phyloP scores from a whole-genome alignment of 2,329 filamentous ascomycete species.

The Venturiaceae sp. region DNA sequence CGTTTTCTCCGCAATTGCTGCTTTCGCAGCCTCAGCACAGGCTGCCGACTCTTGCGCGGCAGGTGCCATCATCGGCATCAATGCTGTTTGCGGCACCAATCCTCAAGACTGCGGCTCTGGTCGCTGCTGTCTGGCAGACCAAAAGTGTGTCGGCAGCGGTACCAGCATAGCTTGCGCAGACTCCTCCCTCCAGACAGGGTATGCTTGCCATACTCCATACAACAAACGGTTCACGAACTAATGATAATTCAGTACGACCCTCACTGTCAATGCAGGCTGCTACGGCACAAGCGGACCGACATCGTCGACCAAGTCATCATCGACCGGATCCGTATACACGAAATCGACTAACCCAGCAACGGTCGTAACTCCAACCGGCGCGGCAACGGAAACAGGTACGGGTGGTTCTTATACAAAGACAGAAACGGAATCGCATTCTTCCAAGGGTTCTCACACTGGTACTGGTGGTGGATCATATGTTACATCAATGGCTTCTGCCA shows the following conservation, averaged over 20 bases:
- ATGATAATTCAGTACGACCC: background rate
- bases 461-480: background rate
- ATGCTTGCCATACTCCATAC: background rate
- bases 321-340: background rate
- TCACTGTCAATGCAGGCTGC: slow-evolving; percentile 7
- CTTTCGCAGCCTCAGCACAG: slow-evolving; percentile 1
- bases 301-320: background rate
- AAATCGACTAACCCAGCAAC: background rate
- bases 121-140: slow-evolving; percentile 6
- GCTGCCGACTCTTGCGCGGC: slow-evolving; percentile 4
- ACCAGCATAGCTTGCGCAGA: background rate
- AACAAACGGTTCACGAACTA: background rate
- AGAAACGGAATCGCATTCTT: background rate
- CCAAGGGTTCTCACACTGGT: background rate
- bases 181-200: background rate
- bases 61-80: slow-evolving; percentile 7
- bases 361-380: background rate
- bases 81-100: slow-evolving; percentile 6
- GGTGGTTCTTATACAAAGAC: background rate
- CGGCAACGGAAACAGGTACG: background rate
- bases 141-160: slow-evolving; percentile 3
- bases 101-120: slow-evolving; percentile 7
- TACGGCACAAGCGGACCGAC: slow-evolving; percentile 2
- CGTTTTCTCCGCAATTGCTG: slow-evolving; percentile 3
- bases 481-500: background rate